Evolutionary conservation across 495 filamentous ascomycete genomes (phyloP).

Genomic region (Penicillium paxilli): DNA sequence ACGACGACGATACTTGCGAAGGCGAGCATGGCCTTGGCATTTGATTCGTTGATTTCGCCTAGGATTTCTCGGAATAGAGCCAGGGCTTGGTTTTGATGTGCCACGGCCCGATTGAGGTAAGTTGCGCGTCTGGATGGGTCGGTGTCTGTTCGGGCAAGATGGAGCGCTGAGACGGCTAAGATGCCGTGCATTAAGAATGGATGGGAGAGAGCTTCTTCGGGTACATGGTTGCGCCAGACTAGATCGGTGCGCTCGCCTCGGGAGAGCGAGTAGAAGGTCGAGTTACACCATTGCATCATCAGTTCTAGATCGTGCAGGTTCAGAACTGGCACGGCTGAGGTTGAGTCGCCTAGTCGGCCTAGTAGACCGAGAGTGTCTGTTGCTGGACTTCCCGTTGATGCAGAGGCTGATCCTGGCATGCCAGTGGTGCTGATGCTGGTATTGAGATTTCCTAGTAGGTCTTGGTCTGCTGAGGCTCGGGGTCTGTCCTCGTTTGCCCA

Average conservation of each 20-base stretch:
- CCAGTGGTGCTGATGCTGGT: not conserved
- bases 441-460: not conserved
- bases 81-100: conserved; percentile 50
- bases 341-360: conserved; percentile 15
- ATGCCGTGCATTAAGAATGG: conserved; percentile 55
- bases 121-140: conserved; percentile 20
- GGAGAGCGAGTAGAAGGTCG: conserved; percentile 30
- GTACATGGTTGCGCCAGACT: conserved; percentile 45
- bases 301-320: conserved; percentile 41
- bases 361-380: conserved; percentile 30
- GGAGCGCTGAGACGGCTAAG: conserved; percentile 47
- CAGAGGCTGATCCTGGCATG: not conserved
- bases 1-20: conserved; percentile 50
- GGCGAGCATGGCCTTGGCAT: conserved; percentile 52
- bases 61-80: conserved; percentile 44
- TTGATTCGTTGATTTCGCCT: conserved; percentile 38
- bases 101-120: conserved; percentile 42
- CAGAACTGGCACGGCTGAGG: conserved; percentile 12
- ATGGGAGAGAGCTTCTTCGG: conserved; percentile 46
- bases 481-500: conserved; percentile 37
- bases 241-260: conserved; percentile 32
- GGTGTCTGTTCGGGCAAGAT: conserved; percentile 38
- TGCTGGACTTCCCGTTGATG: conserved; percentile 1
- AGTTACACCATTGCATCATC: conserved; percentile 49
- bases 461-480: not conserved